Conservation (phyloP, 106 monocot genomes). For the Dendrobium chrysotoxum region DNA sequence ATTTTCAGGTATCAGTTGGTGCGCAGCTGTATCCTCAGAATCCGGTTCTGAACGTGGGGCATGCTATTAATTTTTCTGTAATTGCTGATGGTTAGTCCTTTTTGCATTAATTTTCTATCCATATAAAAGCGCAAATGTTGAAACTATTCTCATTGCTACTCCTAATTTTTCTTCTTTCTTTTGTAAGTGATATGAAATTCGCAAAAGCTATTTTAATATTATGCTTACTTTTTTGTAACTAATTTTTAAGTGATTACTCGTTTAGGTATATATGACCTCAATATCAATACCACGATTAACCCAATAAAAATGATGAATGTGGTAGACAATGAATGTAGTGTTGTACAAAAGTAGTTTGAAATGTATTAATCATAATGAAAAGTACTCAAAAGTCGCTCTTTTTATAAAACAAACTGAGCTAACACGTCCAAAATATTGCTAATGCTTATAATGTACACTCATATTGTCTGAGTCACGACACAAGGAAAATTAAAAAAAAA, state of each 20-base stretch:
- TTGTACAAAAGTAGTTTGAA: too few species aligned
- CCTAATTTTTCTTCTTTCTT: slow-evolving; percentile 4
- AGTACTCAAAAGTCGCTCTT: too few species aligned
- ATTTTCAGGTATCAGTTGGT: slow-evolving; percentile 74
- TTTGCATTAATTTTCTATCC: background rate
- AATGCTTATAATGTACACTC: too few species aligned
- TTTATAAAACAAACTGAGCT: too few species aligned
- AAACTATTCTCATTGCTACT: background rate
- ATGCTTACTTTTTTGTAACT: background rate
- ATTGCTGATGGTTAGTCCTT: slow-evolving; percentile 57
- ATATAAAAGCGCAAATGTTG: background rate
- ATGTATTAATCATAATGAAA: too few species aligned
- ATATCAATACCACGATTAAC: too few species aligned
- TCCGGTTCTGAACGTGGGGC: slow-evolving; percentile 56
- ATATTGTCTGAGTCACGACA: too few species aligned
- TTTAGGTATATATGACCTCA: too few species aligned
- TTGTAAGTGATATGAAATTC: background rate
- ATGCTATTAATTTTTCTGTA: slow-evolving; percentile 59
- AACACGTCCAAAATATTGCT: too few species aligned
- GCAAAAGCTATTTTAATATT: background rate
- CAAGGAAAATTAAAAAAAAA: too few species aligned
- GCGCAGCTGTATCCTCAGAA: slow-evolving; percentile 67
- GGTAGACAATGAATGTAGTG: too few species aligned
- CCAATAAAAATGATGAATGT: too few species aligned
- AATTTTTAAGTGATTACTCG: background rate